Evolutionary conservation across 768 basidiomycete genomes (phyloP).

Genomic region (Mycena vitilis): DNA sequence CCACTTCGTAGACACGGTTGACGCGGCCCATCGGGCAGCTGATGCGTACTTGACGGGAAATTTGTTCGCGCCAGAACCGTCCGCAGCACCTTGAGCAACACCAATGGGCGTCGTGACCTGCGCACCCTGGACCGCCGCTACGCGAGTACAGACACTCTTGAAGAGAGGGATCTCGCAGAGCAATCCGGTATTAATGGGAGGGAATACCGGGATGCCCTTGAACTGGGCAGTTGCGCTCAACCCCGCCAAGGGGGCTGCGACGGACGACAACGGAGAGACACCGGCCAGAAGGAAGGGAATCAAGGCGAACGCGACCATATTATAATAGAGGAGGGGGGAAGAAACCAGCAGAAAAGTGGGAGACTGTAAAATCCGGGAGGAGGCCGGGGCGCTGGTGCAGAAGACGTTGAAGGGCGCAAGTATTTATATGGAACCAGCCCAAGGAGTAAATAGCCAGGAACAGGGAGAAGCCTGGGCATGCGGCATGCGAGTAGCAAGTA

Average conservation of each 20-base stretch:
- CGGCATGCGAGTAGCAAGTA: conserved; percentile 15
- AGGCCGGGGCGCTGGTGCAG: conserved; percentile 15
- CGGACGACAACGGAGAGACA: conserved; percentile 52
- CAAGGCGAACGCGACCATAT: conserved; percentile 36
- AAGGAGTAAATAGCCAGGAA: conserved; percentile 23
- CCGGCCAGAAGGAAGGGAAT: conserved; percentile 49
- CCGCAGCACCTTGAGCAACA: conserved; percentile 62
- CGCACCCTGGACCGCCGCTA: conserved; percentile 18
- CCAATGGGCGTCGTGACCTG: conserved; percentile 64
- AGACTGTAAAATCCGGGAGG: conserved; percentile 8
- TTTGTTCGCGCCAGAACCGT: conserved; percentile 61
- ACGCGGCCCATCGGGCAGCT: conserved; percentile 70
- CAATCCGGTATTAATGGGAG: conserved; percentile 52
- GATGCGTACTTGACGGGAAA: conserved; percentile 77
- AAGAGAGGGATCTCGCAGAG: conserved; percentile 62
- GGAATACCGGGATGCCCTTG: conserved; percentile 44
- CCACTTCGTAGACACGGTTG: conserved; percentile 67
- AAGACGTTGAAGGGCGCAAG: conserved; percentile 4
- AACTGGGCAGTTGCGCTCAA: conserved; percentile 28
- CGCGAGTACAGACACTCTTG: conserved; percentile 38
- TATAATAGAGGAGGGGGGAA: conserved; percentile 6
- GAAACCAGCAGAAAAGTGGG: conserved; percentile 24
- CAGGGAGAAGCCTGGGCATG: conserved; percentile 28
- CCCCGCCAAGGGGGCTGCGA: conserved; percentile 37
- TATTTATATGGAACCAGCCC: conserved; percentile 29